Evolutionary conservation across 371 early-diverging fungal species (phyloP), one percentile per base, ranked within the genome.

Genomic region (Rhizopus stolonifer): DNA sequence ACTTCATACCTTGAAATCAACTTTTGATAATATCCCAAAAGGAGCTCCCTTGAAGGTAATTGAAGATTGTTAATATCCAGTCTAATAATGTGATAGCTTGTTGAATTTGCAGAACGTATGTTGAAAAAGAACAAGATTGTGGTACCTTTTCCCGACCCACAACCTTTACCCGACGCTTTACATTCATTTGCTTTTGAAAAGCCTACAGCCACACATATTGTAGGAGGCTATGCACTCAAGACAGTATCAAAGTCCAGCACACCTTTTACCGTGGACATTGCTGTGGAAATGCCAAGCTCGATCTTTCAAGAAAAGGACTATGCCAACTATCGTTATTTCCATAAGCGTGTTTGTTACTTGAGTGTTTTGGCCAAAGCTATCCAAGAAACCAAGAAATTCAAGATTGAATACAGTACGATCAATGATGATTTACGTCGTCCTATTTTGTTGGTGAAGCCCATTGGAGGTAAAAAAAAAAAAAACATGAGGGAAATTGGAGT

Each of bases 321-420:
- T 58, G 61, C 94, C 65, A 96, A 98, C 79, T 82, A 89, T 67
- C 82, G 96, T 45, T 98, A 98, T 67, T 92, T 94, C 60, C 82
- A 95, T 72, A 98, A 98, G 66, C 86, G 98, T 38, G 89, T 95
- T 0, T 95, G 87, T 61, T 98, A 94, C 64, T 69, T 97, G 31
- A 82, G 94, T 1, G 80, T 80, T 10, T 67, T 90, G 23, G 80
- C 84, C 0, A 56, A 65, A 10, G 77, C 80, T 1, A 66, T 88
- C 29, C 49, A 67, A 23, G 64, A 73, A 10, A 76, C 81, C 13
- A 75, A 83, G 19, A 74, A 68, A 9, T 79, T 87, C 46, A 54
- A 67, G 4, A 51, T 89, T 10, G 83, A 77, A 64, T 90, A 81
- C 50, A 80, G 69, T 46, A 65, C 72, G 4, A 55, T 89, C 46